Evolutionary conservation across 2,329 filamentous ascomycete species (phyloP).

Genomic region (Colletotrichum tofieldiae): DNA sequence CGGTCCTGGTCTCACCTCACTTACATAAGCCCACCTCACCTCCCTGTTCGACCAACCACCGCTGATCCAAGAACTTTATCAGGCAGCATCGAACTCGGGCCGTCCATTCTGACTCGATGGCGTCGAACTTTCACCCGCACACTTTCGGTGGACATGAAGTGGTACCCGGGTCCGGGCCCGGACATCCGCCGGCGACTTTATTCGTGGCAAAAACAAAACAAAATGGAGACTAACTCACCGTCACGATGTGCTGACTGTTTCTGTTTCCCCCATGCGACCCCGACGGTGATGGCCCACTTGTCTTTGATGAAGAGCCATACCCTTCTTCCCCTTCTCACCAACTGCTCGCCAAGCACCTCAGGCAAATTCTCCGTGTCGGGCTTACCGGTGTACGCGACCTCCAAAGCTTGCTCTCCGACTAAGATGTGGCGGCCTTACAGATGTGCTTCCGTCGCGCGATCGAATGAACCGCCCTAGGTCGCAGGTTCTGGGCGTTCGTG

Average conservation of each 20-base stretch:
- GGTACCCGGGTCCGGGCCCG: background rate
- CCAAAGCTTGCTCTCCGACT: slow-evolving; percentile 39
- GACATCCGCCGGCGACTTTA: background rate
- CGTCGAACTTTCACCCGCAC: background rate
- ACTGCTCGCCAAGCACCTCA: slow-evolving; percentile 53
- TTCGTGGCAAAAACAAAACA: background rate
- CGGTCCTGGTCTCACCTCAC: background rate
- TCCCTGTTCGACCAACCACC: background rate
- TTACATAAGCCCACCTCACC: slow-evolving; percentile 14
- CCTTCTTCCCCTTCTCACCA: slow-evolving; percentile 48
- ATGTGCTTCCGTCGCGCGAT: slow-evolving; percentile 57
- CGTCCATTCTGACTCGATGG: background rate
- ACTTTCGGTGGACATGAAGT: too few relatives aligned
- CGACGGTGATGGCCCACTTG: too few relatives aligned
- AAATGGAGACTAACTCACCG: too few relatives aligned
- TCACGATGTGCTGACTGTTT: background rate
- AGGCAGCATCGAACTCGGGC: background rate
- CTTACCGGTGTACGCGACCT: slow-evolving; percentile 17
- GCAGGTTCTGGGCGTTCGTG: slow-evolving; percentile 54
- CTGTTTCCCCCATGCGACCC: background rate
- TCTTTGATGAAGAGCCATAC: slow-evolving; percentile 54
- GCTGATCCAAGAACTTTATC: background rate
- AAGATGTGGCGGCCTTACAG: slow-evolving; percentile 60
- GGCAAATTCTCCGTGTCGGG: slow-evolving; percentile 49
- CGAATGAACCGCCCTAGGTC: slow-evolving; percentile 52